Conservation (phyloP, 805 yeast species). For the Lachancea sp. region DNA sequence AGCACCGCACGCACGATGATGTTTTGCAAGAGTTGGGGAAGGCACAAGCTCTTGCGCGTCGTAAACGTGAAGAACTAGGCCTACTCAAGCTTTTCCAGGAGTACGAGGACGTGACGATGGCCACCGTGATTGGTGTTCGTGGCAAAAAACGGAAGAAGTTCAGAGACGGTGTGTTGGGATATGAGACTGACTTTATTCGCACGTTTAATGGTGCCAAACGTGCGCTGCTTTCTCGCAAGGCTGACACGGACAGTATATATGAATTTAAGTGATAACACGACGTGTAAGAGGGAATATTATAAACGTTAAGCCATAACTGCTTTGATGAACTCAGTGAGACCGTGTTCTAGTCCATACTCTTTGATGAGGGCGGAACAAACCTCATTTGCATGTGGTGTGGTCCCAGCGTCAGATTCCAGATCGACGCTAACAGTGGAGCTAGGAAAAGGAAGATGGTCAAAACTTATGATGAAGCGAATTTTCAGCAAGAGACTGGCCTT, state of each 20-base stretch:
- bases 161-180: constrained; percentile 28
- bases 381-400: constrained; percentile 7
- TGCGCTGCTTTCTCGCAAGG: constrained; percentile 11
- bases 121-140: constrained; percentile 32
- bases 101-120: constrained; percentile 32
- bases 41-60: constrained; percentile 17
- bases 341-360: constrained; percentile 21
- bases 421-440: constrained; percentile 4
- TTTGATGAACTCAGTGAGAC: constrained; percentile 12
- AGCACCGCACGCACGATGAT: constrained; percentile 19
- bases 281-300: not conserved
- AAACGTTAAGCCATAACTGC: constrained; percentile 3
- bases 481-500: not conserved
- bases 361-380: constrained; percentile 15
- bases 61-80: constrained; percentile 28
- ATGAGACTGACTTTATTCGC: constrained; percentile 29
- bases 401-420: constrained; percentile 2
- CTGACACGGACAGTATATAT: constrained; percentile 1
- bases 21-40: constrained; percentile 18
- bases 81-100: constrained; percentile 30
- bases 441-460: constrained; percentile 7
- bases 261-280: not conserved
- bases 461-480: not conserved
- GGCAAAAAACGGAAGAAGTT: constrained; percentile 33
- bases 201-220: constrained; percentile 22